These are phyloP conservation scores for Canavalia ensiformis DNA, from an alignment of 306 rosid genomes.

Conservation along the genomic window DNA sequence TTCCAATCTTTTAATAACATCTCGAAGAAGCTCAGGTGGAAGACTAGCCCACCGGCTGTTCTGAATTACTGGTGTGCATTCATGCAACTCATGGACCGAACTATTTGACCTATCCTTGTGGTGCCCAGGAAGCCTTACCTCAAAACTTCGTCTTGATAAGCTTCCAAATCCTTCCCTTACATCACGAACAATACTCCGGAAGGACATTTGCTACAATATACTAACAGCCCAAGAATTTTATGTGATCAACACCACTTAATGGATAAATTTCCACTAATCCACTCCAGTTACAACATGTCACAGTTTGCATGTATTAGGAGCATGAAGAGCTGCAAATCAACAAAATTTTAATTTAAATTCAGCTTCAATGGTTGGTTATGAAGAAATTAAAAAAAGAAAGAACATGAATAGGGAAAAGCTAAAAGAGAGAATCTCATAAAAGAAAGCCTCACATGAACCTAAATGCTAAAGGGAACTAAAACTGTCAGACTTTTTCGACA, in stretches of 20 bases:
- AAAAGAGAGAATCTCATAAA: slow-evolving; percentile 60
- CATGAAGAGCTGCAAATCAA: slow-evolving; percentile 61
- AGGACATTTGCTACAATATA: slow-evolving; percentile 71
- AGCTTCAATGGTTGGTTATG: slow-evolving; percentile 48
- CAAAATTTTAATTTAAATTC: slow-evolving; percentile 51
- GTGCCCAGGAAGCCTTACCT: slow-evolving; percentile 77
- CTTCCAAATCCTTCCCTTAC: slow-evolving; percentile 90
- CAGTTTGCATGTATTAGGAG: slow-evolving; percentile 40
- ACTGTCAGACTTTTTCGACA: slow-evolving; percentile 54
- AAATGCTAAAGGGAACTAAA: slow-evolving; percentile 66
- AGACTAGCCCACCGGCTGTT: slow-evolving; percentile 87
- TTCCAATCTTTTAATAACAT: slow-evolving; percentile 84
- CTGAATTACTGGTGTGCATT: slow-evolving; percentile 59
- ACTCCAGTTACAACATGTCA: slow-evolving; percentile 43
- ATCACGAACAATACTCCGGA: slow-evolving; percentile 90
- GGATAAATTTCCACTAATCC: slow-evolving; percentile 23
- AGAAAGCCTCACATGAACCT: slow-evolving; percentile 65
- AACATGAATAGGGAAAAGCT: slow-evolving; percentile 62
- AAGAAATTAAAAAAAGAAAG: slow-evolving; percentile 52
- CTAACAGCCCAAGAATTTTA: slow-evolving; percentile 45
- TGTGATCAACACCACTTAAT: slow-evolving; percentile 29
- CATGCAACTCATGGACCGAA: slow-evolving; percentile 69
- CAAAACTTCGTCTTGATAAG: slow-evolving; percentile 86
- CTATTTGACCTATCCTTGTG: slow-evolving; percentile 76
- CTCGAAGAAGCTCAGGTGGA: slow-evolving; percentile 87